phyloP scores from a whole-genome alignment of 768 basidiomycete species.

The Hysterangium stoloniferum region DNA sequence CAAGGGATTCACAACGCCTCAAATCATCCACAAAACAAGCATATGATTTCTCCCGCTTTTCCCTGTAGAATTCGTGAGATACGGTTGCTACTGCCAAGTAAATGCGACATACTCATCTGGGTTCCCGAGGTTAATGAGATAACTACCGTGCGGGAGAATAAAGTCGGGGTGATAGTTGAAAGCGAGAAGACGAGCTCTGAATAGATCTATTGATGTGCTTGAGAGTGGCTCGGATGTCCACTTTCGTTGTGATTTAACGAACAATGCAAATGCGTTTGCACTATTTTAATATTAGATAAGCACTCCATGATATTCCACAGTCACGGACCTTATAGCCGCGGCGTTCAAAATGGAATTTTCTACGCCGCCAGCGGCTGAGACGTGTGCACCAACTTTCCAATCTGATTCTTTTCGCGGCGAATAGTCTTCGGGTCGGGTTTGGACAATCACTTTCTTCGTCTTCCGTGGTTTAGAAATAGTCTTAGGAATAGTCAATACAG shows the following conservation, averaged over 20 bases:
- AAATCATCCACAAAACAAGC: conserved; percentile 81
- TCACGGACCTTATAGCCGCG: conserved; percentile 52
- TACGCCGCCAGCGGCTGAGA: conserved; percentile 74
- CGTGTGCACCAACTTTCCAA: conserved; percentile 81
- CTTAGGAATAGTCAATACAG: too few species aligned
- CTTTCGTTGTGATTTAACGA: conserved; percentile 77
- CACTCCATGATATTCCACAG: neutral
- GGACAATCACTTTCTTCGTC: too few species aligned
- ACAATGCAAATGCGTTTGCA: conserved; percentile 78
- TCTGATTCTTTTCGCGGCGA: conserved; percentile 24
- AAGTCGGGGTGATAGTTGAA: conserved; percentile 55
- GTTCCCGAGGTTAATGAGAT: conserved; percentile 80
- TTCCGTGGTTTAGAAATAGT: too few species aligned
- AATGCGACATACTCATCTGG: conserved; percentile 56
- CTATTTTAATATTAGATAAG: conserved; percentile 28
- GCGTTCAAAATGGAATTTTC: conserved; percentile 69
- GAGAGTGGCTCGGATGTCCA: conserved; percentile 64
- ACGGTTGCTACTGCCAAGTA: neutral
- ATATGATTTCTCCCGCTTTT: conserved; percentile 64
- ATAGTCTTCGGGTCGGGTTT: conserved; percentile 22
- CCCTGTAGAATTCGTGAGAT: conserved; percentile 26
- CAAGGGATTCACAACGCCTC: conserved; percentile 67
- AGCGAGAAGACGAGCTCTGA: conserved; percentile 52
- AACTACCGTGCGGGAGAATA: conserved; percentile 78
- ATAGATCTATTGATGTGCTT: conserved; percentile 41